phyloP scores from a whole-genome alignment of 768 basidiomycete species.

The Mycena latifolia region DNA sequence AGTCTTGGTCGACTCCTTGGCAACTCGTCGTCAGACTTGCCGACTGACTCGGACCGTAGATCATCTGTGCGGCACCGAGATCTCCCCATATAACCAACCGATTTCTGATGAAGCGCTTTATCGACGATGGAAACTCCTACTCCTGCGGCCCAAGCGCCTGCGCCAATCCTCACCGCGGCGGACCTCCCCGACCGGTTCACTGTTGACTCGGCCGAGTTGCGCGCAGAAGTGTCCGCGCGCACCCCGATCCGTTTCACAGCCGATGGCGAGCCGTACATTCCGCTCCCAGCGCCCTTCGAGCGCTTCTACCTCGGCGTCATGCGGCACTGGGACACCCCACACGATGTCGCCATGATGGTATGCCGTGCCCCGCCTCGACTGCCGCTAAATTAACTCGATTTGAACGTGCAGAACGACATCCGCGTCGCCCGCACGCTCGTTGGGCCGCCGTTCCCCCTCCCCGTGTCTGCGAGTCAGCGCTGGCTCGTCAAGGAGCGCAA shows the following conservation, averaged over 20 bases:
- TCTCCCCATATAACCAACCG: too few relatives aligned
- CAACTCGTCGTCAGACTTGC: too few relatives aligned
- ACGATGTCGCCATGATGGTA: slow-evolving; percentile 34
- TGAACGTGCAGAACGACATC: slow-evolving; percentile 28
- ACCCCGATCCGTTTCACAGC: slow-evolving; percentile 32
- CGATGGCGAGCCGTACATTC: slow-evolving; percentile 28
- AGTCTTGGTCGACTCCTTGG: too few relatives aligned
- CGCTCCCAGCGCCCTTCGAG: slow-evolving; percentile 30
- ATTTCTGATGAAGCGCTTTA: too few relatives aligned
- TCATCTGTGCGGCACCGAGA: too few relatives aligned
- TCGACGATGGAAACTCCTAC: too few relatives aligned
- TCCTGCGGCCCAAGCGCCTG: too few relatives aligned
- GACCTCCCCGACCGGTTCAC: slow-evolving; percentile 24
- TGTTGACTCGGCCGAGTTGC: slow-evolving; percentile 26
- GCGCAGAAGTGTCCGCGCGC: slow-evolving; percentile 12
- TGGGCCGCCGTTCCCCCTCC: slow-evolving; percentile 31
- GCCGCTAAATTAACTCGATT: too few relatives aligned
- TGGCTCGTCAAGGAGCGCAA: slow-evolving; percentile 29
- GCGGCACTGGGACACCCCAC: slow-evolving; percentile 30
- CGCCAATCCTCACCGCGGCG: too few relatives aligned
- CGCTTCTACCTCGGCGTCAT: slow-evolving; percentile 24
- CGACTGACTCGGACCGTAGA: too few relatives aligned
- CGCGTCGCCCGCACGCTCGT: slow-evolving; percentile 32
- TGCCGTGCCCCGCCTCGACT: background rate
- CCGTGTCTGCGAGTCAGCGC: background rate